A percentile compares a stretch with the other conserved stretches of the same genome.
Conservation (phyloP, 495 filamentous ascomycete genomes). For the Penicillium cosmopolitanum region DNA sequence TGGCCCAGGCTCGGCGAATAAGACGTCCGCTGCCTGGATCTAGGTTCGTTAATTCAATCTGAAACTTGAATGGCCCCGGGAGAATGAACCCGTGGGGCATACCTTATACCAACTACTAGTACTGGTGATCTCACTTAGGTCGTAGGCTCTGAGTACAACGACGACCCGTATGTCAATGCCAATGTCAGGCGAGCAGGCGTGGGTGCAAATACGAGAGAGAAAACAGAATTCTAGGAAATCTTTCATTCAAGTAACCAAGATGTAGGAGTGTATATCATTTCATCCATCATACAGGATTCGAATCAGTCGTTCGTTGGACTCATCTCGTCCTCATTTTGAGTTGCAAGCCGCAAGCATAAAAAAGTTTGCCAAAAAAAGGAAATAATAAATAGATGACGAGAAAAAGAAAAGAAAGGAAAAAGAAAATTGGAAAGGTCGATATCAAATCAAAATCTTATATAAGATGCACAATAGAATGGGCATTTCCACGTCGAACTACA, state of each 20-base stretch:
- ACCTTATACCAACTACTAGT: constrained; percentile 1
- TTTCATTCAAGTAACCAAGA: constrained; percentile 10
- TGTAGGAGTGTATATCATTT: constrained; percentile 26
- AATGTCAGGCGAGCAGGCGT: too few species aligned
- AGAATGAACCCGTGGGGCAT: constrained; percentile 7
- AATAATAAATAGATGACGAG: not conserved
- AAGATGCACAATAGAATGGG: too few species aligned
- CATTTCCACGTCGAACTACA: too few species aligned
- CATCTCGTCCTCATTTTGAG: constrained; percentile 22
- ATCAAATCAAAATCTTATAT: too few species aligned
- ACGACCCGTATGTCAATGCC: too few species aligned
- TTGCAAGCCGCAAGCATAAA: constrained; percentile 9
- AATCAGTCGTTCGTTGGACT: constrained; percentile 28
- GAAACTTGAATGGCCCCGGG: not conserved
- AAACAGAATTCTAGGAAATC: constrained; percentile 7
- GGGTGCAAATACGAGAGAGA: too few species aligned
- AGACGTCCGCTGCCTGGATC: not conserved
- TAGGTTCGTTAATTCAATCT: constrained; percentile 6
- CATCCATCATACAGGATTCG: constrained; percentile 30
- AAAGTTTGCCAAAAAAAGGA: constrained; percentile 6
- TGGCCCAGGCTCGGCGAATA: not conserved
- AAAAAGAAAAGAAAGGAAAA: constrained; percentile 8
- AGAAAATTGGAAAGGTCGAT: constrained; percentile 14
- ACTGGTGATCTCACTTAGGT: not conserved
- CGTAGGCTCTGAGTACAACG: not conserved